These are phyloP conservation scores for Triangularia verruculosa DNA, from an alignment of 2,329 filamentous ascomycete species.

Conservation along the genomic window DNA sequence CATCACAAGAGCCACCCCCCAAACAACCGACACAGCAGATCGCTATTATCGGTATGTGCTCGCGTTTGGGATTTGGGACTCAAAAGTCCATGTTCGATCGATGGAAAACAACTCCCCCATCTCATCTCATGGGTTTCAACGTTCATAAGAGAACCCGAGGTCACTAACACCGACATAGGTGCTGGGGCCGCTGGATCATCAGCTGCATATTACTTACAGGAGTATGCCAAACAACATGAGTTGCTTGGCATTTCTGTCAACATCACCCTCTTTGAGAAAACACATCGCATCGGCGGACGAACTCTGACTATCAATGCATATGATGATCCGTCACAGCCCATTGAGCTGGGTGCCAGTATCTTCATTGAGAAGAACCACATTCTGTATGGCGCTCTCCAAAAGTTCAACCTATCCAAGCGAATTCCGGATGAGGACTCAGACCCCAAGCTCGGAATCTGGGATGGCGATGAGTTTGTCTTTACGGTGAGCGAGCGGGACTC, in stretches of 20 bases:
- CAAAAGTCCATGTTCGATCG: too few relatives aligned
- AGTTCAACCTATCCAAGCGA: constrained; percentile 66
- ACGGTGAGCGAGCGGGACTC: constrained; percentile 56
- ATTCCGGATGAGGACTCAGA: constrained; percentile 46
- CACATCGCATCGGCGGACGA: constrained; percentile 75
- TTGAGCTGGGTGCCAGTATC: constrained; percentile 89
- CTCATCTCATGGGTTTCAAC: too few relatives aligned
- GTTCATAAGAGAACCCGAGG: too few relatives aligned
- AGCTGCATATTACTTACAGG: constrained; percentile 75
- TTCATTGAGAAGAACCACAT: constrained; percentile 86
- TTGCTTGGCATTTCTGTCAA: constrained; percentile 59
- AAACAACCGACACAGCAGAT: constrained; percentile 26
- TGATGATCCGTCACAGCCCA: constrained; percentile 60
- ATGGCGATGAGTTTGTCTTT: constrained; percentile 73
- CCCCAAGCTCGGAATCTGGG: constrained; percentile 74
- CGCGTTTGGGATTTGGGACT: too few relatives aligned
- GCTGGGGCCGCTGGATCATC: constrained; percentile 88
- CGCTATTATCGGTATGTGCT: constrained; percentile 32
- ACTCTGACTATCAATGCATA: constrained; percentile 81
- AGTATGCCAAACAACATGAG: constrained; percentile 57
- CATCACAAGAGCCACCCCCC: background rate
- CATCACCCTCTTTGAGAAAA: constrained; percentile 85
- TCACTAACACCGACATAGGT: constrained; percentile 49
- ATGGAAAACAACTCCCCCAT: too few relatives aligned
- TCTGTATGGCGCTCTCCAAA: constrained; percentile 67